Evolutionary conservation across 2,329 filamentous ascomycete genomes (phyloP), one percentile per base, ranked within the genome.

Genomic region (Chaetomiaceae sp.): DNA sequence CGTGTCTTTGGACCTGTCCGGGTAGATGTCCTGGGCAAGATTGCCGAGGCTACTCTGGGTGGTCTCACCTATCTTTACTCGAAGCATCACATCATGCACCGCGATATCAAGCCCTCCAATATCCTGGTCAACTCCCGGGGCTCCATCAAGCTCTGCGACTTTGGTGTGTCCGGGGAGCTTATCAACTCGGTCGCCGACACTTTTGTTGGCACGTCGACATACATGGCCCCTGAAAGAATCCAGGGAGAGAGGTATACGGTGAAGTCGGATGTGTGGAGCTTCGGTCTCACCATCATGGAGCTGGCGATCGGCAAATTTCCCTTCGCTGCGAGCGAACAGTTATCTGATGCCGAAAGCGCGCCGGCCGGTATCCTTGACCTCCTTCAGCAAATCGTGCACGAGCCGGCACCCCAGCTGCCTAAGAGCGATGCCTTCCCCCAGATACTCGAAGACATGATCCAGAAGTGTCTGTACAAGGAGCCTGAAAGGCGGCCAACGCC

Each of bases 201-300:
- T 0, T 99, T 99, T 63, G 93, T 99, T 31, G 93, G 93, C 47
- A 99, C 93, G 2, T 96, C 93, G 33, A 99, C 93, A 50, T 99
- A 99, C 75, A 99, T 99, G 93, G 93, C 93, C 0, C 93, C 93
- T 0, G 93, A 99, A 73, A 83, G 93, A 68, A 99, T 99, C 60
- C 91, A 97, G 68, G 93, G 93, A 56, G 90, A 93, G 57, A 90
- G 89, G 62, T 99, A 99, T 70, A 96, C 92, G 0, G 92, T 99
- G 63, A 96, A 96, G 70, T 96, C 91, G 12, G 93, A 99, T 67
- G 93, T 99, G 4, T 99, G 93, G 93, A 96, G 91, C 78, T 95
- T 96, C 56, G 93, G 93, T 27, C 75, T 99, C 59, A 86, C 86
- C 0, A 83, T 99, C 56, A 97, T 99, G 91, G 93, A 99, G 70